Evolutionary conservation across 2,329 filamentous ascomycete genomes (phyloP), one percentile per base, ranked within the genome.

Genomic region (Calonectria pseudoreteaudii): DNA sequence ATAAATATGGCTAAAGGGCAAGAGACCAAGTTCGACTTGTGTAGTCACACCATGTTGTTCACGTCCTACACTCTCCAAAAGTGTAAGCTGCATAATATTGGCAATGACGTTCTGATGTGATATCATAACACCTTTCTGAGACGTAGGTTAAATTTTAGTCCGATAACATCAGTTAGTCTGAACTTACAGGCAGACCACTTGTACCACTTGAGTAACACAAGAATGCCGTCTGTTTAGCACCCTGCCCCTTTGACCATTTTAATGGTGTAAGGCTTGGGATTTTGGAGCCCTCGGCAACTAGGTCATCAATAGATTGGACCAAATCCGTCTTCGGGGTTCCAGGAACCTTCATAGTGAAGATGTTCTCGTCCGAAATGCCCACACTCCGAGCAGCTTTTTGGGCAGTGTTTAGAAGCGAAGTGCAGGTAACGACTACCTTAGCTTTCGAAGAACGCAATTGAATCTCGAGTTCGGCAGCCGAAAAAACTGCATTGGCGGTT

Each of bases 1-100:
- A 82, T 96, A 97, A 75, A 97, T 97, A 79, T 97, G 95, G 76
- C 93, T 95, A 80, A 95, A 91, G 0, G 94, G 94, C 0, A 96
- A 86, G 18, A 96, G 86, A 4, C 94, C 94, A 0, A 96, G 88
- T 1, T 83, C 85, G n/a, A 89, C 82, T 73, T 89, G 85, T 0
- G 83, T 86, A 14, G 81, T 82, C 62, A 89, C 74, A 16, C 81
- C 82, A 3, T 81, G 77, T 30, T 81, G 76, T 75, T 84, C 81
- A 73, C 87, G 82, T 23, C 82, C 68, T 67, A 86, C 76, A 72
- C 80, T 60, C 66, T 89, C 83, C 66, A 82, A 91, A 0, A 87
- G 81, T 9, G 80, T 81, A 68, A 92, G 87, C 81, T 95, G 94
- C 50, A 95, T 79, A 0, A 91, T 89, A 80, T 96, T 96, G 66